phyloP scores from a whole-genome alignment of 208 protist species.

The Leishmania aethiopica region DNA sequence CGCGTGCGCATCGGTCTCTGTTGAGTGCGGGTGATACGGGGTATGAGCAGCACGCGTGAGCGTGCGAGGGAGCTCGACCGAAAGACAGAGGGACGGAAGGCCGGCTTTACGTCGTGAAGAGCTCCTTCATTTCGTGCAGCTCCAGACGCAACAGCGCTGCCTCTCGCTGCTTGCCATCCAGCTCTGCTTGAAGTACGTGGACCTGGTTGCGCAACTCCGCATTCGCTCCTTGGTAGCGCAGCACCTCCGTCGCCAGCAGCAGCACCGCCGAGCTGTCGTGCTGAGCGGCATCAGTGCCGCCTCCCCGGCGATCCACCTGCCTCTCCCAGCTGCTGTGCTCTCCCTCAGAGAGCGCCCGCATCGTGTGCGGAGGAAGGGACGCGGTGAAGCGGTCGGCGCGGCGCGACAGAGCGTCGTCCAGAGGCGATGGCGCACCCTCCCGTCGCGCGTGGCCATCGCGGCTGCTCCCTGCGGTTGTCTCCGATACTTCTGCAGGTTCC shows the following conservation, averaged over 20 bases:
- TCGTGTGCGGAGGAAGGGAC: neutral
- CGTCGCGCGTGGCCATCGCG: neutral
- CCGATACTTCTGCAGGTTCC: neutral
- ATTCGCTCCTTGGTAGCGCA: conserved; percentile 69
- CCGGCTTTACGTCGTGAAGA: conserved; percentile 18
- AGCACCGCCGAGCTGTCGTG: conserved; percentile 32
- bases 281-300: neutral
- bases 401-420: neutral
- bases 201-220: conserved; percentile 63
- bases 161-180: conserved; percentile 67
- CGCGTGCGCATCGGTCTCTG: neutral
- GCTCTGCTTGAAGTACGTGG: conserved; percentile 42
- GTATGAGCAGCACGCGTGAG: neutral
- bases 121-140: conserved; percentile 55
- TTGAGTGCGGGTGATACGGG: neutral
- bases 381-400: neutral
- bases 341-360: neutral
- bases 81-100: neutral
- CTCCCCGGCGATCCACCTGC: no score
- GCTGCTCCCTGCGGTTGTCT: neutral
- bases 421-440: neutral
- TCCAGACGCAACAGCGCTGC: conserved; percentile 68
- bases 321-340: neutral
- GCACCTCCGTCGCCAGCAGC: conserved; percentile 54
- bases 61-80: neutral